Base-by-base conservation (phyloP, 768 basidiomycete species). In the Phaeotremella fagi region DNA sequence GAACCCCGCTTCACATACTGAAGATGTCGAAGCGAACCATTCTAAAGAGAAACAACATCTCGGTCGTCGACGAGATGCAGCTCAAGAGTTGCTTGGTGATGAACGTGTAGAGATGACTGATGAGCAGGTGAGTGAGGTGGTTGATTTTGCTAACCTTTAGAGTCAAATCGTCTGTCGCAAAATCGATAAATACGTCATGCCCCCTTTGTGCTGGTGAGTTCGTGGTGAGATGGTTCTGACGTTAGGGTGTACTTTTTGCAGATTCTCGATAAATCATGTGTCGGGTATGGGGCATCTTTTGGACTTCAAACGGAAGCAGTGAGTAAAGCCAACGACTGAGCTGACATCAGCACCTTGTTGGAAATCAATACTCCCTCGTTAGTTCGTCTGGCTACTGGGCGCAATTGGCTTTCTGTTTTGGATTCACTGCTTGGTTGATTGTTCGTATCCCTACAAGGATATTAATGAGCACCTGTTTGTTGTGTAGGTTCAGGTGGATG, bases 201-300 rank as follows among this genome's bases (percentile, higher is more conserved):
- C 38, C 12, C 38, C 38, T 12, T 20, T 41, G 12, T 41, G 38
- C 38, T 41, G 38, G 38, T 41, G 20, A 22, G 38, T 41, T 7
- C 6, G 12, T 18, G 31, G 31, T 33, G 31, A 16, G 9, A 16
- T 16, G 31, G 31, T 7, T 33, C 31, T 33, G 7, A 33, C 16
- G 9, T 33, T 33, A 41, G 68, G 70, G 63, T 74, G 4, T 75
- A 74, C 55, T 71, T 72, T 61, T 51, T 76, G 5, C 74, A 75
- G 56, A 71, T 72, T 48, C 55, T 64, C 50, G 73, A 71, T 59
- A 67, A 73, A 53, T 49, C 15, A 6, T 42, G 33, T 20, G 29
- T 70, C 25, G 63, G 63, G 29, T 63, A 57, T 33, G 42, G 45
- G 12, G 52, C 60, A 3, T 53, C 63, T 27, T 60, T 41, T 18